phyloP scores from a whole-genome alignment of 1,284 basidiomycete species.

The Moesziomyces parantarcticus region DNA sequence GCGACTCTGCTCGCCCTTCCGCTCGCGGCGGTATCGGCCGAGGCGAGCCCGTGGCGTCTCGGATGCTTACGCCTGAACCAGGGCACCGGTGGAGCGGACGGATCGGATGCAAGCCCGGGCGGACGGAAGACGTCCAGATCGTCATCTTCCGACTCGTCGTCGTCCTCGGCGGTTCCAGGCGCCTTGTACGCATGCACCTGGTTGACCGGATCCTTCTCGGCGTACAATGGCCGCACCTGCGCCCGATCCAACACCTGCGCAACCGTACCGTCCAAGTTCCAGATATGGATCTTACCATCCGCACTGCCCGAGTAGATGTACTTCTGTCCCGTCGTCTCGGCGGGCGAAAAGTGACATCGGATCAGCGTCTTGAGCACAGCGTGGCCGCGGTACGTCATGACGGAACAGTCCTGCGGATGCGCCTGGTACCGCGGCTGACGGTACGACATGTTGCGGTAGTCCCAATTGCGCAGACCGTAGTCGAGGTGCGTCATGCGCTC shows the following conservation, averaged over 20 bases:
- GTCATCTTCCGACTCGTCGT: conserved; percentile 20
- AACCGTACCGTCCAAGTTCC: conserved; percentile 88
- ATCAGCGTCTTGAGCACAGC: conserved; percentile 91
- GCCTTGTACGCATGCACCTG: conserved; percentile 67
- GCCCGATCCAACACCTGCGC: conserved; percentile 86
- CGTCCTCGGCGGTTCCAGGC: conserved; percentile 3
- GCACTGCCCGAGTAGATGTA: conserved; percentile 94
- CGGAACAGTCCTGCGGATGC: conserved; percentile 86
- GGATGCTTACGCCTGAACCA: conserved; percentile 43
- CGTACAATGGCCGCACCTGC: conserved; percentile 76
- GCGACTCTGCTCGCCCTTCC: conserved; percentile 5
- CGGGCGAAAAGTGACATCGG: conserved; percentile 92
- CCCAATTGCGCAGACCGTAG: conserved; percentile 78
- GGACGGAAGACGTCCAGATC: conserved; percentile 21
- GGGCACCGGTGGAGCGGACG: conserved; percentile 41
- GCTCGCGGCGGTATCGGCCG: not conserved
- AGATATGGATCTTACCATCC: conserved; percentile 79
- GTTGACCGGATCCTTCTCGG: conserved; percentile 52
- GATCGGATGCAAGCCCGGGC: conserved; percentile 44
- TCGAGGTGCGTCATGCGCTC: conserved; percentile 71
- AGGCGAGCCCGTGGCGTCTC: not conserved
- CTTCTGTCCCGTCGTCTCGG: conserved; percentile 86
- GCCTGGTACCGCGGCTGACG: conserved; percentile 72
- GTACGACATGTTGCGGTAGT: conserved; percentile 77
- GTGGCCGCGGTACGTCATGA: conserved; percentile 93